Base-by-base conservation (phyloP, 352 stramenopile genomes). In the Globisporangium echinulatum region DNA sequence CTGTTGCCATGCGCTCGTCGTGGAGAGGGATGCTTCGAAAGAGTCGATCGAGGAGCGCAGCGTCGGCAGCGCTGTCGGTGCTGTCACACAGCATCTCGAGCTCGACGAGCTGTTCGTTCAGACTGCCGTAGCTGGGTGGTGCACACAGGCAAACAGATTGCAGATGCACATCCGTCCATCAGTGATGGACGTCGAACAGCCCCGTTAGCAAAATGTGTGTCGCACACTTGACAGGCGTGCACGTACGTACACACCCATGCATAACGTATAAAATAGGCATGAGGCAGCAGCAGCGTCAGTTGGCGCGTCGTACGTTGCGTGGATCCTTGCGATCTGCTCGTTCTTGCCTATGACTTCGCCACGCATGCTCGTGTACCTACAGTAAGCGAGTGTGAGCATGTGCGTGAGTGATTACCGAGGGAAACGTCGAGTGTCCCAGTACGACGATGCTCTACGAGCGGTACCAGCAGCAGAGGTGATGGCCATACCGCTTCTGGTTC, bases 1-100 rank as follows among this genome's bases (percentile, higher is more conserved):
- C 49, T 43, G 17, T 58, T 39, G 56, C 38, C 33, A 67, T 53
- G 4, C 71, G 57, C 36, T 74, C 71, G 40, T 82, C 58, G 43
- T 87, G 66, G 0, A 53, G 52, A 37, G 72, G 74, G 33, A 89
- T 84, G 6, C 53, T 69, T 49, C 64, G 63, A 57, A 77, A 88
- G 49, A 88, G 62, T 43, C 76, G 64, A 0, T 90, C 64, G 25
- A 88, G 50, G 0, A 56, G 62, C 14, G 74, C 64, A 3, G 49
- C 37, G 57, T 87, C 70, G 39, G 80, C 67, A 40, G 82, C 46
- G 8, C 74, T 65, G n/a, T 57, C 53, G 38, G 68, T 64, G 33
- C 59, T 58, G 38, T 69, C 70, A 40, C 69, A 84, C 7, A 88
- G 36, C 7, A 49, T 36, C 59, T 88, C 68, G 10, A 89, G 60